Evolutionary conservation across 225 moss, liverwort and hornwort genomes (phyloP).

Genomic region (Thuidium tamariscinum): DNA sequence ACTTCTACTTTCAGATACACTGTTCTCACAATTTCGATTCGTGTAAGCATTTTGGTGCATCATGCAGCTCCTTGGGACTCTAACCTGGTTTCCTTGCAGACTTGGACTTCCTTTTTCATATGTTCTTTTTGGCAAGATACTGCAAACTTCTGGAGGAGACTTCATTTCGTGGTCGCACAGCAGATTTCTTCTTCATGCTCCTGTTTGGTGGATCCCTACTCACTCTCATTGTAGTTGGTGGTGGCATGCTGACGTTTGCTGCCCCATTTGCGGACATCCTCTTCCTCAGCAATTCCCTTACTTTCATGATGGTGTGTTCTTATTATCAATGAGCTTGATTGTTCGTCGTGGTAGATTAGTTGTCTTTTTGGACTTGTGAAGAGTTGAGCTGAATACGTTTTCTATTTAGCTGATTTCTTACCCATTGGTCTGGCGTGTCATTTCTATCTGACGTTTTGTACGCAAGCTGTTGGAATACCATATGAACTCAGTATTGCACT

Average conservation of each 20-base stretch:
- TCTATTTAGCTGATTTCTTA: neutral
- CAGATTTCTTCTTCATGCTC: conserved; percentile 99
- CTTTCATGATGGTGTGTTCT: conserved; percentile 90
- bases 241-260: conserved; percentile 78
- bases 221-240: conserved; percentile 85
- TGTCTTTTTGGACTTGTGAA: neutral
- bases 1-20: neutral
- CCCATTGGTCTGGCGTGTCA: neutral
- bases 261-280: conserved; percentile 84
- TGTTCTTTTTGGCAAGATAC: conserved; percentile 98
- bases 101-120: conserved; percentile 96
- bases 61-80: neutral
- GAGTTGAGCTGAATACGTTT: neutral
- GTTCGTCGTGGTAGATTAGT: neutral
- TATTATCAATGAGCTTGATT: neutral
- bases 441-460: neutral
- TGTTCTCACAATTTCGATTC: neutral
- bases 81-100: conserved; percentile 31
- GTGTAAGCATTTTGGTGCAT: neutral
- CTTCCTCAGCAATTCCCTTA: conserved; percentile 93
- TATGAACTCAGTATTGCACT: neutral
- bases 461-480: neutral
- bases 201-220: conserved; percentile 86
- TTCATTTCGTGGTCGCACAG: conserved; percentile 94
- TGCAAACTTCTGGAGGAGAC: conserved; percentile 96